These are phyloP conservation scores for Cordyceps cicadae DNA, from an alignment of 2,329 filamentous ascomycete species.

Conservation along the genomic window DNA sequence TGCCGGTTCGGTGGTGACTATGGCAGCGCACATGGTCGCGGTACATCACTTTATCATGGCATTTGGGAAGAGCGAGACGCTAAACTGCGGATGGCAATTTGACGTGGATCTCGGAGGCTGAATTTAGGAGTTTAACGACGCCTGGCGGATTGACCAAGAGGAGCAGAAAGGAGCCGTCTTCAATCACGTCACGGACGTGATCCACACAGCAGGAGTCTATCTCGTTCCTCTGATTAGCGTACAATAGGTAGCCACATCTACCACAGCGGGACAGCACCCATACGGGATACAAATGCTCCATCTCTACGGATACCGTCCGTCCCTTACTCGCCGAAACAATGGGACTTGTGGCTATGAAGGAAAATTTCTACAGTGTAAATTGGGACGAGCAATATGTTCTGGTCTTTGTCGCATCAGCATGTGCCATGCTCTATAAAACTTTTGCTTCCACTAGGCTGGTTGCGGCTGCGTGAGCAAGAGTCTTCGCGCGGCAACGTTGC, in stretches of 20 bases:
- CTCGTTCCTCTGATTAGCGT: neutral
- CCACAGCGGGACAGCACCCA: too few species aligned
- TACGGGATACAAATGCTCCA: neutral
- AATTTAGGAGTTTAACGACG: neutral
- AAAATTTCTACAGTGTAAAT: neutral
- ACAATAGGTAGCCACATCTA: too few species aligned
- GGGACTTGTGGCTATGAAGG: neutral
- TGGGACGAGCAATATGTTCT: too few species aligned
- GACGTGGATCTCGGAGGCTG: slow-evolving; percentile 5
- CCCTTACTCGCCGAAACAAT: slow-evolving; percentile 7
- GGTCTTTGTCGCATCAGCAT: too few species aligned
- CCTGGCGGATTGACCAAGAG: neutral
- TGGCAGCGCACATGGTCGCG: neutral
- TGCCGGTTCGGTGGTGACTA: neutral
- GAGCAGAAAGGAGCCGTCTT: neutral
- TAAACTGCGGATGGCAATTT: slow-evolving; percentile 6
- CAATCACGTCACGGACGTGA: slow-evolving; percentile 8
- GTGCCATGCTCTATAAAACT: too few species aligned
- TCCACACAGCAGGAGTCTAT: neutral
- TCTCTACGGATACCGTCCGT: neutral
- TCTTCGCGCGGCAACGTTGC: too few species aligned
- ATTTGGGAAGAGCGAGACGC: neutral
- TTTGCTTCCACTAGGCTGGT: too few species aligned
- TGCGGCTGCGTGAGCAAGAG: too few species aligned
- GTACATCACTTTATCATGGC: neutral